A percentile compares a stretch with the other conserved stretches of the same genome.
Evolutionary conservation across 75 land plant species (phyloP).

Genomic region (Pinus taeda): DNA sequence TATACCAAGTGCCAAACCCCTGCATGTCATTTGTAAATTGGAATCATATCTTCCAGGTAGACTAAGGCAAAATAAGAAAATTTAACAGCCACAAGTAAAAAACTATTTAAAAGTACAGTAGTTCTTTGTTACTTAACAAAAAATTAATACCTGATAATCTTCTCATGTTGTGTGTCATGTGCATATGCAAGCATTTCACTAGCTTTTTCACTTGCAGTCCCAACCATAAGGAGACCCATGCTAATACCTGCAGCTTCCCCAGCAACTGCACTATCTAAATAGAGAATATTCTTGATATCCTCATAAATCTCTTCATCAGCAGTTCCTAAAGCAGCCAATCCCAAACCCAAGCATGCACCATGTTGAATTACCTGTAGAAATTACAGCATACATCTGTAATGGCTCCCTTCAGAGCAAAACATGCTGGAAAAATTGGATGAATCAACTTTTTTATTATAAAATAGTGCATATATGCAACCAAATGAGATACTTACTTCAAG

Average conservation of each 20-base stretch:
- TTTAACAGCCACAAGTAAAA: not conserved
- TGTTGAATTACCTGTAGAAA: conserved; percentile 41
- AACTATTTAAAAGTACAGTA: not conserved
- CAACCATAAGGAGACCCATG: conserved; percentile 59
- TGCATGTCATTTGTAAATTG: conserved; percentile 3
- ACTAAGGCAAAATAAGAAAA: not conserved
- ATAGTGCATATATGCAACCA: not conserved
- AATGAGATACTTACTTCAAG: conserved; percentile 27
- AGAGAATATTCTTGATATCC: conserved; percentile 35
- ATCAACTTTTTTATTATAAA: not conserved
- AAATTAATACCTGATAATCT: conserved; percentile 35
- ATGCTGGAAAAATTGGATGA: not conserved
- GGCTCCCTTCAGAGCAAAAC: not conserved
- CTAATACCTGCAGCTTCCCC: conserved; percentile 56
- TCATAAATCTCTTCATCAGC: conserved; percentile 56
- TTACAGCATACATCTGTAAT: not conserved
- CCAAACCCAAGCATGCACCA: conserved; percentile 54
- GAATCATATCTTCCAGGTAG: not conserved
- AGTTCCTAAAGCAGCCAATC: conserved; percentile 50
- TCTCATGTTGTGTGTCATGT: conserved; percentile 56
- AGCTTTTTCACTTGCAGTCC: conserved; percentile 52
- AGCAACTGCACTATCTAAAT: conserved; percentile 48
- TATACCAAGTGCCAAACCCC: conserved; percentile 49
- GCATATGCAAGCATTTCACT: conserved; percentile 51
- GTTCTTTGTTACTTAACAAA: not conserved